Base-by-base conservation (phyloP, 768 basidiomycete genomes). In the Pleurotus giganteus region DNA sequence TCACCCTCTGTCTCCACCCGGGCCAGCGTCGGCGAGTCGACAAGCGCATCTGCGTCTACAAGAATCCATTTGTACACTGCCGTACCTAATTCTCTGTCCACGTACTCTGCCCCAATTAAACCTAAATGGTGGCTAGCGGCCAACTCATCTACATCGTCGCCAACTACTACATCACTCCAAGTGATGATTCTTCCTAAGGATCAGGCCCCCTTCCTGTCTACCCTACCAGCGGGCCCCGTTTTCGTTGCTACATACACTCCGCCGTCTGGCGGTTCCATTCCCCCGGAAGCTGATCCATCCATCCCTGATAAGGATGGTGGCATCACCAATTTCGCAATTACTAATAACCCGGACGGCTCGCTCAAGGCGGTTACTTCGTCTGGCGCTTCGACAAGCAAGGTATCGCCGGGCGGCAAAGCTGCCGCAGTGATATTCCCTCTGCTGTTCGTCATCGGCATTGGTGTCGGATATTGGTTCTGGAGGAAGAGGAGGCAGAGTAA, bases 51-150 rank as follows among this genome's bases (percentile, higher is more conserved):
- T 8, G 19, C n/a, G n/a, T 34, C 36, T 3, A 50, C 80, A 3
- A 75, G 73, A 44, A 69, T 89, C 43, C 81, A 89, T 54, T 68
- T 76, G 36, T 92, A 85, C 84, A 57, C 76, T 37, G 68, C 67
- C 28, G 77, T 91, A 51, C 69, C 74, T 45, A 81, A 71, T 61
- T 59, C 71, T 4, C 11, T 70, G 3, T 88, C 85, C 23, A 69
- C 66, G 32, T 84, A 83, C 65, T 65, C 74, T 39, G 71, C 81
- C 2, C 65, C 63, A 15, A 65, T 91, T 39, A 65, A 80, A 54
- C 83, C 89, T 1, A 72, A 76, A 17, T 91, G 89, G 88, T 92
- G 88, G 87, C 84, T 88, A 55, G 63, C 79, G 0, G 79, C 84
- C 4, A 51, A 51, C 15, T 29, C 49, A 17, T 19, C 49, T 23